These are phyloP conservation scores for Zygoascus bituminiphila DNA, from an alignment of 805 yeast genomes.

Conservation along the genomic window DNA sequence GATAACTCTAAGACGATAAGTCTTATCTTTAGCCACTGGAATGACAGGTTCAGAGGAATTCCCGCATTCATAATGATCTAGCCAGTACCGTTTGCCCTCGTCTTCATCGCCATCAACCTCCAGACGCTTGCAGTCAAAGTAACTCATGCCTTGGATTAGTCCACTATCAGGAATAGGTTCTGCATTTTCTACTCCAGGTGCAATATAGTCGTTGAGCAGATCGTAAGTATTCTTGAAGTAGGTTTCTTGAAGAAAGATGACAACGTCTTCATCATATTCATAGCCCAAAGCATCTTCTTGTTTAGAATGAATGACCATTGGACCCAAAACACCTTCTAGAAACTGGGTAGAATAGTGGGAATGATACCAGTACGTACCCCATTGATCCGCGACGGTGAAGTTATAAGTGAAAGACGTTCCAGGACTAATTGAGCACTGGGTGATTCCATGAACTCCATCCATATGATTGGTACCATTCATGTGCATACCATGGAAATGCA, in stretches of 20 bases:
- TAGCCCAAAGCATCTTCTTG: constrained; percentile 26
- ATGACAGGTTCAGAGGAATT: constrained; percentile 19
- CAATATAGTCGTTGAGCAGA: constrained; percentile 31
- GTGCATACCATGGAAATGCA: constrained; percentile 50
- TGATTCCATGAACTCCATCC: constrained; percentile 45
- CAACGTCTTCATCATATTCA: constrained; percentile 25
- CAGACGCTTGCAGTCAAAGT: constrained; percentile 23
- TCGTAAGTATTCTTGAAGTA: constrained; percentile 33
- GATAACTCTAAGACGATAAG: constrained; percentile 22
- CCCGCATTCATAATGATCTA: constrained; percentile 18
- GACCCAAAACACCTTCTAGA: constrained; percentile 43
- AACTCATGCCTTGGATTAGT: constrained; percentile 34
- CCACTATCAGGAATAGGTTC: constrained; percentile 36
- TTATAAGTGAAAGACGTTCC: constrained; percentile 36
- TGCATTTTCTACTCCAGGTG: constrained; percentile 34
- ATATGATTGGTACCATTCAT: constrained; percentile 39
- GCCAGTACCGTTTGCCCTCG: constrained; percentile 14
- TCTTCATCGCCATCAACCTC: constrained; percentile 4
- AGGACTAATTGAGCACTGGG: constrained; percentile 43
- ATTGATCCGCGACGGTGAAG: constrained; percentile 34
- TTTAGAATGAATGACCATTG: constrained; percentile 36
- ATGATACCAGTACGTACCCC: constrained; percentile 52
- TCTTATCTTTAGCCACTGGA: constrained; percentile 15
- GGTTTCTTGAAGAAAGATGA: constrained; percentile 35
- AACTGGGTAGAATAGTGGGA: constrained; percentile 42